These are phyloP conservation scores for Mycena metata DNA, from an alignment of 768 basidiomycete species.

Conservation along the genomic window DNA sequence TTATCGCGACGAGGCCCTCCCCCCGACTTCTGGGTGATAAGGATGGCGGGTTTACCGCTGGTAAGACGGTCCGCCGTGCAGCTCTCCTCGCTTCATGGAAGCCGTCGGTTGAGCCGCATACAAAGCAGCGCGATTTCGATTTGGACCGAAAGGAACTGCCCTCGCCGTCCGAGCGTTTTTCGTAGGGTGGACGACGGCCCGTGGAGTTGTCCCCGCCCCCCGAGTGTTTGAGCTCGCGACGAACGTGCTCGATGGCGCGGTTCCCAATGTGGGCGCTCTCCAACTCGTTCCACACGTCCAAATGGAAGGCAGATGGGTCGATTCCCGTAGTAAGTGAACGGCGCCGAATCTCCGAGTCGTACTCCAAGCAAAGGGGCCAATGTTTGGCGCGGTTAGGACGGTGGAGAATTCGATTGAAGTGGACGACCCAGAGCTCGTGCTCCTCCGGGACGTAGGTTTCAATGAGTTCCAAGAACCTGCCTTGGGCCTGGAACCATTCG, in stretches of 20 bases:
- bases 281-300: conserved; percentile 32
- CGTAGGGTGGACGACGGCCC: background rate
- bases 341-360: conserved; percentile 36
- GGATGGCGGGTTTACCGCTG: conserved; percentile 29
- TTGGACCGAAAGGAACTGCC: conserved; percentile 1
- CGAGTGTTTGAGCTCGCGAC: background rate
- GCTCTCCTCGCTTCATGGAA: too few species aligned
- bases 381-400: conserved; percentile 21
- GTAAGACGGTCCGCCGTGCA: background rate
- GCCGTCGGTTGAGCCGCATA: background rate
- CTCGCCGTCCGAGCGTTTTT: background rate
- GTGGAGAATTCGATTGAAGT: conserved; percentile 33
- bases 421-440: conserved; percentile 20
- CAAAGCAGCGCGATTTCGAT: background rate
- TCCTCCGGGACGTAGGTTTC: conserved; percentile 29
- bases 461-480: conserved; percentile 33
- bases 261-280: background rate
- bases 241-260: background rate
- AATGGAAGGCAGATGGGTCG: conserved; percentile 27
- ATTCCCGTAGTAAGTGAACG: conserved; percentile 4
- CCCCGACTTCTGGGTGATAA: background rate
- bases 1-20: conserved; percentile 1
- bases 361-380: conserved; percentile 35
- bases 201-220: too few species aligned
- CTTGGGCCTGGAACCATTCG: conserved; percentile 42